phyloP scores from a whole-genome alignment of 2,329 filamentous ascomycete genomes.

The Cercospora beticola region DNA sequence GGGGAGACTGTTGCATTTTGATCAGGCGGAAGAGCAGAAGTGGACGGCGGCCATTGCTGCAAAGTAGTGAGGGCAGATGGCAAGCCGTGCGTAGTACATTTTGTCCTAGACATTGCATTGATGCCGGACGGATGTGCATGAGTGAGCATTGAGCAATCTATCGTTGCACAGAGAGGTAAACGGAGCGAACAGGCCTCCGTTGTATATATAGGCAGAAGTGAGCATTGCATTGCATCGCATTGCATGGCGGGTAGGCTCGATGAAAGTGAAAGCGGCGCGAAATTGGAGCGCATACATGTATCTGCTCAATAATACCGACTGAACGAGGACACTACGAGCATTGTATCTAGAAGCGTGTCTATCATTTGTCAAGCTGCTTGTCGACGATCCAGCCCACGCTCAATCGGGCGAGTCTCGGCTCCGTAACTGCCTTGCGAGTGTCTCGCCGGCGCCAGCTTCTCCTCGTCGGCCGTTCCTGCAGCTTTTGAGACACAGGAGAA shows the following conservation, averaged over 20 bases:
- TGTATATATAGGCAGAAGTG: neutral
- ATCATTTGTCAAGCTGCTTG: neutral
- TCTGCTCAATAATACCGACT: neutral
- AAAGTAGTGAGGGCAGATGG: slow-evolving; percentile 17
- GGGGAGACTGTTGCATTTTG: slow-evolving; percentile 73
- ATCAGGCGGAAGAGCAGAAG: slow-evolving; percentile 81
- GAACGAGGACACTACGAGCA: neutral
- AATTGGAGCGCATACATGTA: neutral
- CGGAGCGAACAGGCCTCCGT: neutral
- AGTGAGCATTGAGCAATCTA: neutral
- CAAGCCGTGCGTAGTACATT: neutral
- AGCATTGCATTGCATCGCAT: neutral
- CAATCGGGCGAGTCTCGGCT: neutral
- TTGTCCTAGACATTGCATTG: neutral
- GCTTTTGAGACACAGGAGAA: neutral
- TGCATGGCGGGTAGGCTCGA: neutral
- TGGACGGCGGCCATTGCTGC: slow-evolving; percentile 74
- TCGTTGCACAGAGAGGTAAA: neutral
- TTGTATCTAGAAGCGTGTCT: neutral
- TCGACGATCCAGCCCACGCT: neutral
- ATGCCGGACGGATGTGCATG: neutral
- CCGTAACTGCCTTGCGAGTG: neutral
- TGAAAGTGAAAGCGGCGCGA: neutral
- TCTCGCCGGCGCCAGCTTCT: neutral
- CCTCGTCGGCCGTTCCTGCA: neutral